Base-by-base conservation (phyloP, 2,329 filamentous ascomycete species). In the Malbranchea zuffiana region DNA sequence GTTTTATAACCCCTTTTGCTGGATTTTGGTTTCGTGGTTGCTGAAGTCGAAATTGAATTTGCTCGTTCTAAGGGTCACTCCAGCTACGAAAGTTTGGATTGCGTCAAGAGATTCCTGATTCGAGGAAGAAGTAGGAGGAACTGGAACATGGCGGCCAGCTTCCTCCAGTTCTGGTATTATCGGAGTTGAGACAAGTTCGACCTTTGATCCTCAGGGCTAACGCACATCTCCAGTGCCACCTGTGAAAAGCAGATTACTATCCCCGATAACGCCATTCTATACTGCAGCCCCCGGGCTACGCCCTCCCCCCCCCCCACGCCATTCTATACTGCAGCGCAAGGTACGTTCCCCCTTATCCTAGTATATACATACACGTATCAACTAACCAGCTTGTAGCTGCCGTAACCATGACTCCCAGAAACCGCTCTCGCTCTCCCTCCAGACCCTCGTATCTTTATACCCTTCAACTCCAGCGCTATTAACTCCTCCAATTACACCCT, bases 231-330 rank as follows among this genome's bases (percentile, higher is more conserved):
- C 50, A 78, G 74, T 57, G 69, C 74, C 44, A 75, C 70, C 51
- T 79, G 75, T 56, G 75, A 79, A 55, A 75, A 69, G 54, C 74
- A 78, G 59, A 78, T 79, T 49, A 68, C 73, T 36, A 67, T 70
- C 20, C 75, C 75, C 11, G 69, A 69, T 53, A 72, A 72, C 50
- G 66, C 66, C 11, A 65, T 76, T 26, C 62, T 79, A 29, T 79
- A 79, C 54, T 79, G 75, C 60, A 78, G 73, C 35, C 72, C 78
- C 62, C 69, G 68, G 74, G 78, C 29, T 21, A 30, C 8, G 15
- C 17, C 5, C 65, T 44, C 37, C 24, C 8, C 21, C 27, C 34
- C 26, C 23, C 26, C 24, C 31, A 41, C 40, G 25, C 35, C 42
- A 47, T 40, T 21, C 25, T 24, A 31, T 31, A 5, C 11, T 17